phyloP scores from a whole-genome alignment of 176 grass and related monocot species.

The Triticum dicoccoides region DNA sequence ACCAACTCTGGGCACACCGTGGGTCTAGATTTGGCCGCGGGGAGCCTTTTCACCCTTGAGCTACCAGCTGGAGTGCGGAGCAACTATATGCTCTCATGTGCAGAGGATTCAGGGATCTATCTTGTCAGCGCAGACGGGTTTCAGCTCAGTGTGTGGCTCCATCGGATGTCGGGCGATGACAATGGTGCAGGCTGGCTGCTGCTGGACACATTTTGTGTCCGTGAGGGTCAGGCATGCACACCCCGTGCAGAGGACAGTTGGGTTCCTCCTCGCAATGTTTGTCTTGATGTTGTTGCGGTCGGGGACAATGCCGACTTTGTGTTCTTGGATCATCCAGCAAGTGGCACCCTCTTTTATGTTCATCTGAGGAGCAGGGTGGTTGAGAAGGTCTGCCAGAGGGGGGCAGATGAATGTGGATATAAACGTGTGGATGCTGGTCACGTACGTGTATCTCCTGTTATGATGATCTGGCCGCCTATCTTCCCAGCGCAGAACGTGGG shows the following conservation, averaged over 20 bases:
- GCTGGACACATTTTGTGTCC: neutral
- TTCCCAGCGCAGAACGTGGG: neutral
- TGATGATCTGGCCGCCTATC: neutral
- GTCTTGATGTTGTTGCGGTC: neutral
- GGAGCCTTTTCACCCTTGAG: neutral
- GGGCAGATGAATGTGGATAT: too few species aligned
- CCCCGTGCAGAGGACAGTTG: too few species aligned
- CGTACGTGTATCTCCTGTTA: neutral
- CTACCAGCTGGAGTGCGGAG: neutral
- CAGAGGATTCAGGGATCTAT: neutral
- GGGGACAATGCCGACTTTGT: neutral
- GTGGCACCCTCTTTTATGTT: neutral
- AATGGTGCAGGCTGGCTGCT: neutral
- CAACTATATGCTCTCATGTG: neutral
- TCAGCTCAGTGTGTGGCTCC: neutral
- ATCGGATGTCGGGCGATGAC: neutral
- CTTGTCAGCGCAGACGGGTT: neutral
- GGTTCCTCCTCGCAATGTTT: too few species aligned
- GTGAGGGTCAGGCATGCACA: too few species aligned
- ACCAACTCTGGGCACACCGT: neutral
- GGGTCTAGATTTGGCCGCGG: neutral
- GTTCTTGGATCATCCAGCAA: neutral
- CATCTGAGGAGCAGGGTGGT: neutral
- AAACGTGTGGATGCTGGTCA: neutral
- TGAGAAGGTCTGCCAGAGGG: neutral